Conservation (phyloP, 1,284 basidiomycete species). For the Sparassis latifolia region DNA sequence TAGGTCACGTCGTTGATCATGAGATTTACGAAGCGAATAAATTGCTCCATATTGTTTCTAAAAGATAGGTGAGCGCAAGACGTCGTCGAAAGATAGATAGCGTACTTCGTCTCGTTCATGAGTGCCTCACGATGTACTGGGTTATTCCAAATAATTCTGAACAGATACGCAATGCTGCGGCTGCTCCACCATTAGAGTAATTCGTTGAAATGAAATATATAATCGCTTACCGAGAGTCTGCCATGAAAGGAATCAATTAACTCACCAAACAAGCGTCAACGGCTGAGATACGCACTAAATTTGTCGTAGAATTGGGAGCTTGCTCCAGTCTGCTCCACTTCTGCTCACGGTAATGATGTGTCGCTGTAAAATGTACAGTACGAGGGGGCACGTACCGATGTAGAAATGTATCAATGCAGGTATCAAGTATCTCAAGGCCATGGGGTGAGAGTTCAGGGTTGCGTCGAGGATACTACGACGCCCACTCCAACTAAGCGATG, state of each 20-base stretch:
- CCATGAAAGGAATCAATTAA: conserved; percentile 1
- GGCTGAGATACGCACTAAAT: conserved; percentile 63
- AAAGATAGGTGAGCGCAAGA: not conserved
- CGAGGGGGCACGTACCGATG: conserved; percentile 55
- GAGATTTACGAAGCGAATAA: conserved; percentile 93
- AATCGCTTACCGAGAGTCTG: conserved; percentile 49
- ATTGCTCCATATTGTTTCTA: conserved; percentile 79
- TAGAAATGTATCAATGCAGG: conserved; percentile 93
- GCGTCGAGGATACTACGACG: conserved; percentile 77
- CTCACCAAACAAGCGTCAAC: conserved; percentile 1
- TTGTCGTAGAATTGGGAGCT: conserved; percentile 99
- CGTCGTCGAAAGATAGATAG: conserved; percentile 7
- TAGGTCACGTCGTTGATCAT: conserved; percentile 99
- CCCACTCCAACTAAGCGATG: conserved; percentile 72
- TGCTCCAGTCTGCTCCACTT: conserved; percentile 95
- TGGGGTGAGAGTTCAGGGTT: conserved; percentile 76
- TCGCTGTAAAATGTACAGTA: not conserved
- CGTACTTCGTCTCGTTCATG: conserved; percentile 69
- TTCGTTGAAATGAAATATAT: not conserved
- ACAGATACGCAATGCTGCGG: conserved; percentile 79
- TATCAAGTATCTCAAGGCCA: conserved; percentile 88
- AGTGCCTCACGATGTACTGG: conserved; percentile 82
- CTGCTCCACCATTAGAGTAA: conserved; percentile 29
- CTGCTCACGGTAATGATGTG: conserved; percentile 31
- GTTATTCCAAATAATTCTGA: conserved; percentile 88